These are phyloP conservation scores for Xylaria telfairii DNA, from an alignment of 495 filamentous ascomycete genomes.

Conservation along the genomic window DNA sequence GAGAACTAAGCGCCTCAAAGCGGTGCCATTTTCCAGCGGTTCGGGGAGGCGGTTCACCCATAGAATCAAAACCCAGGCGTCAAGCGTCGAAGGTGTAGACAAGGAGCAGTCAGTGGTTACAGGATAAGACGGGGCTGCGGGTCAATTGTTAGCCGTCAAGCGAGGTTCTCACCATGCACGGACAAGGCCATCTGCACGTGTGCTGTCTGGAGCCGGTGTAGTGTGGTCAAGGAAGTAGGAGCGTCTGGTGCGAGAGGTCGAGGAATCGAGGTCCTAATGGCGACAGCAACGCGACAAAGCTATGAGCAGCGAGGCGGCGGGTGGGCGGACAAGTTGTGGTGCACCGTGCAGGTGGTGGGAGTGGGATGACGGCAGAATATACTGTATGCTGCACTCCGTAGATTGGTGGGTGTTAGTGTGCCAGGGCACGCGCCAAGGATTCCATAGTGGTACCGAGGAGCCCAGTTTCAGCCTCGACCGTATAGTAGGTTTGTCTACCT, in stretches of 20 bases:
- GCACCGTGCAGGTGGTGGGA: slow-evolving; percentile 23
- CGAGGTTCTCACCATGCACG: slow-evolving; percentile 33
- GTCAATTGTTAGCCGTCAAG: slow-evolving; percentile 31
- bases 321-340: slow-evolving; percentile 20
- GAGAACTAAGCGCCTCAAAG: slow-evolving; percentile 36
- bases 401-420: slow-evolving; percentile 17
- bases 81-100: not conserved
- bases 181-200: slow-evolving; percentile 26
- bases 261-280: not conserved
- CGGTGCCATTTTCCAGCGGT: slow-evolving; percentile 39
- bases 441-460: not conserved
- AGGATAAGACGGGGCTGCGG: slow-evolving; percentile 6
- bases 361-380: slow-evolving; percentile 41
- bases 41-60: slow-evolving; percentile 35
- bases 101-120: not conserved
- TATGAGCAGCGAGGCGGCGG: slow-evolving; percentile 30
- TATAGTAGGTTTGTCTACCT: no score
- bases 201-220: not conserved
- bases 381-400: not conserved
- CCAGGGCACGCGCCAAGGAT: slow-evolving; percentile 8
- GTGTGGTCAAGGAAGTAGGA: not conserved
- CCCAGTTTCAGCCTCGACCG: slow-evolving; percentile 7
- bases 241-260: slow-evolving; percentile 10
- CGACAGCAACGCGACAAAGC: slow-evolving; percentile 21
- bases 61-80: slow-evolving; percentile 26